Evolutionary conservation across 768 basidiomycete species (phyloP).

Genomic region (Phylloporus sp.): DNA sequence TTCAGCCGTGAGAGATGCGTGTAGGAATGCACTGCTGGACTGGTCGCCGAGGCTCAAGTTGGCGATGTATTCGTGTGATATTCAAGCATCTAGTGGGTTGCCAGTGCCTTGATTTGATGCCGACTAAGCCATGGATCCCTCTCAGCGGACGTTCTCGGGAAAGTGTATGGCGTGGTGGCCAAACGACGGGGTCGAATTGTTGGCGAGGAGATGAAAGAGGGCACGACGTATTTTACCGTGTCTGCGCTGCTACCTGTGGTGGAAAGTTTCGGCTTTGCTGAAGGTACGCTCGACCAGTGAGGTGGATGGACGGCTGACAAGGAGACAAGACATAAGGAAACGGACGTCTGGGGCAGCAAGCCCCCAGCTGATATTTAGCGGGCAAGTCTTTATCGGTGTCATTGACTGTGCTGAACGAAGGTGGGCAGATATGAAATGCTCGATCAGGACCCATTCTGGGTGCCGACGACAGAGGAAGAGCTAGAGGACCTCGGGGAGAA

Average conservation of each 20-base stretch:
- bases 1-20: constrained; percentile 83
- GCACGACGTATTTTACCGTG: constrained; percentile 91
- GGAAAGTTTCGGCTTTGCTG: constrained; percentile 96
- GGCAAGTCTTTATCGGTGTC: constrained; percentile 43
- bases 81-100: constrained; percentile 89
- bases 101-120: not conserved
- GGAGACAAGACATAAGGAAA: constrained; percentile 79
- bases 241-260: constrained; percentile 89
- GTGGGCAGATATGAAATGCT: constrained; percentile 78
- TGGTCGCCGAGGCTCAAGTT: constrained; percentile 97
- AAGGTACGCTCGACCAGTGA: constrained; percentile 56
- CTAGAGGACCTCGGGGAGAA: constrained; percentile 96
- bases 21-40: constrained; percentile 83
- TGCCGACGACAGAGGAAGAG: constrained; percentile 94
- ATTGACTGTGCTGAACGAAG: constrained; percentile 12
- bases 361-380: constrained; percentile 94
- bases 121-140: constrained; percentile 7
- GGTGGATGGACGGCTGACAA: constrained; percentile 6
- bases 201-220: constrained; percentile 98
- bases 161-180: constrained; percentile 93
- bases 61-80: constrained; percentile 98
- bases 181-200: constrained; percentile 88
- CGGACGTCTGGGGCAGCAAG: constrained; percentile 95
- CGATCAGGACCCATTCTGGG: constrained; percentile 96
- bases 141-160: constrained; percentile 92